phyloP scores from a whole-genome alignment of 2,329 filamentous ascomycete genomes.

The Aspergillus udagawae region DNA sequence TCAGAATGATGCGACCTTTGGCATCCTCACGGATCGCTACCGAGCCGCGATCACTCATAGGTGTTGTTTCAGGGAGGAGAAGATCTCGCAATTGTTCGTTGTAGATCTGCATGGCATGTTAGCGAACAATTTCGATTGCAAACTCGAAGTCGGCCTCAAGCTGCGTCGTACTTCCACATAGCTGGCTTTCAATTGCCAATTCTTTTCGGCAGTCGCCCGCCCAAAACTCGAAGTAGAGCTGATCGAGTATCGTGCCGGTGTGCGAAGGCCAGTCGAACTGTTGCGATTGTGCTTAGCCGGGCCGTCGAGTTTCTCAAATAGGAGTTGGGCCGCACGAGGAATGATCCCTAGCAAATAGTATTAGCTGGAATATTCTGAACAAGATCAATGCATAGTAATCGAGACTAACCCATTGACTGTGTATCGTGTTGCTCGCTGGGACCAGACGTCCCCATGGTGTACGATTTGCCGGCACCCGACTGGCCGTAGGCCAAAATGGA shows the following conservation, averaged over 20 bases:
- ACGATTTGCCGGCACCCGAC: constrained; percentile 95
- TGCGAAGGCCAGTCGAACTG: constrained; percentile 72
- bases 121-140: background rate
- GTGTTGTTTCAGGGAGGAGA: constrained; percentile 70
- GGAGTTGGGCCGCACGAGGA: constrained; percentile 75
- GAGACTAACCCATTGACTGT: constrained; percentile 69
- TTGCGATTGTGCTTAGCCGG: constrained; percentile 52
- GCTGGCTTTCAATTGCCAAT: constrained; percentile 88
- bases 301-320: constrained; percentile 83
- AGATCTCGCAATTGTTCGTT: constrained; percentile 94
- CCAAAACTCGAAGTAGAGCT: constrained; percentile 47
- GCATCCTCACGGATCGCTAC: constrained; percentile 94
- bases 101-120: constrained; percentile 65
- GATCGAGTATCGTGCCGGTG: constrained; percentile 73
- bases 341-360: constrained; percentile 68
- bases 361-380: background rate
- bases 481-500: constrained; percentile 95
- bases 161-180: constrained; percentile 64
- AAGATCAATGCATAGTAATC: background rate
- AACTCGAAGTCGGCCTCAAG: background rate
- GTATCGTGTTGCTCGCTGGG: constrained; percentile 69
- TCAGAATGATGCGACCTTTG: constrained; percentile 91
- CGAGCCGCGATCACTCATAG: constrained; percentile 64
- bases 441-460: constrained; percentile 96
- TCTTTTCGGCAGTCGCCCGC: constrained; percentile 59